Evolutionary conservation across 179 eudicot genomes (phyloP), one percentile per base, ranked within the genome.

Genomic region (Camellia oleifera): DNA sequence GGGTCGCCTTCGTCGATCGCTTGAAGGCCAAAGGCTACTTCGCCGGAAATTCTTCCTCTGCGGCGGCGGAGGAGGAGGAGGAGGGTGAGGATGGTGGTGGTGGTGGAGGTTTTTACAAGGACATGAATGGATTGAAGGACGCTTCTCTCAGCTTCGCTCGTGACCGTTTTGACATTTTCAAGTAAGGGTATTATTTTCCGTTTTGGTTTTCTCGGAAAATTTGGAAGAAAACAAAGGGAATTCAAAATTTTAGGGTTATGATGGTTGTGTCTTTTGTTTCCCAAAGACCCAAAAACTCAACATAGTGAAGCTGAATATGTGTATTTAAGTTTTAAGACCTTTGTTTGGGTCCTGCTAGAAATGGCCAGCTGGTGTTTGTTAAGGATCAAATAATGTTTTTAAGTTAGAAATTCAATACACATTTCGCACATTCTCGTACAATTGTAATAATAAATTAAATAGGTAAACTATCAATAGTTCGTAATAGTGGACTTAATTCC

Each of bases 121-220:
- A 94, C 32, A 66, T 86, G 81, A 83, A 68, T 18, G 10, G 82
- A 58, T 81, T 96, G 82, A 92, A 92, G 87, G 90, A 91, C 72
- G 97, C 96, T 50, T 88, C 94, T 48, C 84, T 94, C 57, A 87
- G 89, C 84, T 95, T 95, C 60, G 95, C 91, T 53, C 92, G 98
- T 9, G 94, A 94, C 81, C 93, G 94, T 69, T 90, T 78, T 71
- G 93, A 94, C 80, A 82, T 95, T 82, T 87, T 95, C 85, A 87
- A 80, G 99, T 95, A 65, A 77, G 72, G 2, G 44, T 17, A 14
- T 15, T 50, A 5, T 72, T 56, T 7, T 67, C 46, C 60, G 7
- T 20, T 18, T 48, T 23, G 48, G 48, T 64, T 77, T 77, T 52
- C 20, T 64, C 17, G 12, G 20, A 65, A 4, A 14, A n/a, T 13